These are phyloP conservation scores for Effrenium voratum DNA, from an alignment of 73 alveolate species.

Conservation along the genomic window DNA sequence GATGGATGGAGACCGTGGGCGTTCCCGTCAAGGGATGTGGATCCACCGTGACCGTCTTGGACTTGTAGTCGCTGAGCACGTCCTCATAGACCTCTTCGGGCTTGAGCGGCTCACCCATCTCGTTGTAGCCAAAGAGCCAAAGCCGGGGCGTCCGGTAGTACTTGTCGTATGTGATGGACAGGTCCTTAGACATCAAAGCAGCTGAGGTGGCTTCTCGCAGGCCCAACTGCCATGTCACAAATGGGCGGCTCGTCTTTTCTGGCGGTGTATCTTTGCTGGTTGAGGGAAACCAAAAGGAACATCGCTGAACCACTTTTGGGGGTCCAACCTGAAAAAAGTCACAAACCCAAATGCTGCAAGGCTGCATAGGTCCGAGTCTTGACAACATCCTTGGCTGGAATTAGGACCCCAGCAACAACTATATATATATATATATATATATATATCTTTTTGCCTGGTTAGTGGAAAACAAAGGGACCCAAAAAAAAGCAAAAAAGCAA, in stretches of 20 bases:
- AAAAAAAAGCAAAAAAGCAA: no score
- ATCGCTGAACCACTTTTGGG: no score
- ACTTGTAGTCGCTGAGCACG: slow-evolving; percentile 98
- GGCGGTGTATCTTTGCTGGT: no score
- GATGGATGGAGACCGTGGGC: slow-evolving; percentile 98
- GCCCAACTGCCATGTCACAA: neutral
- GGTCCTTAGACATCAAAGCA: slow-evolving; percentile 95
- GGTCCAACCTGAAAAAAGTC: no score
- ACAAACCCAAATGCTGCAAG: no score
- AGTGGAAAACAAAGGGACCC: no score
- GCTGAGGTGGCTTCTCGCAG: slow-evolving; percentile 12
- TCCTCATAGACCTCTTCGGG: slow-evolving; percentile 98
- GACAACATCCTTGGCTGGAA: slow-evolving; percentile 60
- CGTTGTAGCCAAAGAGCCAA: slow-evolving; percentile 99
- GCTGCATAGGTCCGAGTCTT: slow-evolving; percentile 93
- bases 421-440: no score
- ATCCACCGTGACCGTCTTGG: slow-evolving; percentile 98
- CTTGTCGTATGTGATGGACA: slow-evolving; percentile 97
- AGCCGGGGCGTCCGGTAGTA: slow-evolving; percentile 98
- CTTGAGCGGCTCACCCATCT: slow-evolving; percentile 95
- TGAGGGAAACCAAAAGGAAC: no score
- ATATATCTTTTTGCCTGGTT: no score
- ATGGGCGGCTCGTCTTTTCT: no score
- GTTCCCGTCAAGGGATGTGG: slow-evolving; percentile 98
- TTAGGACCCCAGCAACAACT: no score